Evolutionary conservation across 371 early-diverging fungal genomes (phyloP).

Genomic region (Mortierella sp.): DNA sequence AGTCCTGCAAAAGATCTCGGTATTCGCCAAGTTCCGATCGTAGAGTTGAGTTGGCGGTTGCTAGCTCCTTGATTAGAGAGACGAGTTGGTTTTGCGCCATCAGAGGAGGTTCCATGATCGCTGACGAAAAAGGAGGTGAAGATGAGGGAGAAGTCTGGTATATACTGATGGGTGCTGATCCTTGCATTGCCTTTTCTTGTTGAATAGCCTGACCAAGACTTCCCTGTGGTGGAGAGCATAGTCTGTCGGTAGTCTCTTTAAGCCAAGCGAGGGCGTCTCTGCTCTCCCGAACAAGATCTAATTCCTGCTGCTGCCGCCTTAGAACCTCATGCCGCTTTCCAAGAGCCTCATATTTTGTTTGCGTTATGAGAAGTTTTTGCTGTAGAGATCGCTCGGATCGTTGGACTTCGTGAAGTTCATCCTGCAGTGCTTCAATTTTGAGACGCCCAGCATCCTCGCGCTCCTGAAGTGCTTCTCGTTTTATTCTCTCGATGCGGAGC

Average conservation of each 20-base stretch:
- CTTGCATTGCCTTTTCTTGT: slow-evolving; percentile 33
- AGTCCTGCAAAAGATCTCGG: slow-evolving; percentile 55
- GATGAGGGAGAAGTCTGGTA: slow-evolving; percentile 27
- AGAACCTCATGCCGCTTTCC: slow-evolving; percentile 41
- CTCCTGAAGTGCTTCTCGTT: slow-evolving; percentile 53
- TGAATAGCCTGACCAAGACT: slow-evolving; percentile 43
- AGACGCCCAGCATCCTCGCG: slow-evolving; percentile 49
- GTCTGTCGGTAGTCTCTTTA: slow-evolving; percentile 46
- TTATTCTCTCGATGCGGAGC: slow-evolving; percentile 49
- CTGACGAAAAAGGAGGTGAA: slow-evolving; percentile 40
- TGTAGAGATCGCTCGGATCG: slow-evolving; percentile 38
- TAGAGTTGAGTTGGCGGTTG: slow-evolving; percentile 61
- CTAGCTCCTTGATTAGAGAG: slow-evolving; percentile 63
- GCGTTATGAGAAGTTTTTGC: slow-evolving; percentile 39
- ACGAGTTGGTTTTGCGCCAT: slow-evolving; percentile 59
- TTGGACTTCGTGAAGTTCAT: slow-evolving; percentile 47
- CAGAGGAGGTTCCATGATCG: slow-evolving; percentile 44
- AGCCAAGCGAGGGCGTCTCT: slow-evolving; percentile 53
- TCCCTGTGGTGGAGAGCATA: slow-evolving; percentile 52
- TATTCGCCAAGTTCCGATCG: slow-evolving; percentile 59
- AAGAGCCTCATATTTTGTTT: slow-evolving; percentile 49
- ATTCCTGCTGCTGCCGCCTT: slow-evolving; percentile 44
- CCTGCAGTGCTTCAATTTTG: slow-evolving; percentile 41
- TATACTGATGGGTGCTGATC: slow-evolving; percentile 19
- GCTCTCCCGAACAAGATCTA: slow-evolving; percentile 49